A percentile compares a stretch with the other conserved stretches of the same genome.
Evolutionary conservation across 768 basidiomycete genomes (phyloP).

Genomic region (Tulasnella sp.): DNA sequence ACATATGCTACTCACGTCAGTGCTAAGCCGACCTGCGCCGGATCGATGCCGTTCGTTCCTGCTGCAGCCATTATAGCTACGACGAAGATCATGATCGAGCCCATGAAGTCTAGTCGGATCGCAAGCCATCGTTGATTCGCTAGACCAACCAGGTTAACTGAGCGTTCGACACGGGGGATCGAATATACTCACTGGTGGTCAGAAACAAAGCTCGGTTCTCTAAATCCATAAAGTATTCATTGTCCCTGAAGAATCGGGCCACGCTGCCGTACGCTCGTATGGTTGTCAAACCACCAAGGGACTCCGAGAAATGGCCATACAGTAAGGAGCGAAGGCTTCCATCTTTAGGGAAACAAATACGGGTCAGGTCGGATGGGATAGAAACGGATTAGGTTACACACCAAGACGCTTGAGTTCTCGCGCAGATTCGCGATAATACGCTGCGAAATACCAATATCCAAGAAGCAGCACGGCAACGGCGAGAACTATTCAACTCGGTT

Average conservation of each 20-base stretch:
- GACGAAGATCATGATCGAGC: slow-evolving; percentile 48
- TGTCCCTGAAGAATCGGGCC: slow-evolving; percentile 50
- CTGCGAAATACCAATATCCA: slow-evolving; percentile 56
- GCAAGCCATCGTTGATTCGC: slow-evolving; percentile 47
- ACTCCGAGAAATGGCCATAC: slow-evolving; percentile 71
- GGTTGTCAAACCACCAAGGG: slow-evolving; percentile 57
- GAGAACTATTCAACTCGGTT: slow-evolving; percentile 33
- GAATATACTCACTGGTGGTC: slow-evolving; percentile 33
- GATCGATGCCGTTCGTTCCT: slow-evolving; percentile 44
- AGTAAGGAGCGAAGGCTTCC: slow-evolving; percentile 62
- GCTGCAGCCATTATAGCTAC: slow-evolving; percentile 57
- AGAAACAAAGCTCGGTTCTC: slow-evolving; percentile 63
- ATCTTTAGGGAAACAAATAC: slow-evolving; percentile 32
- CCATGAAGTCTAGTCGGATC: slow-evolving; percentile 59
- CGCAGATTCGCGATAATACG: slow-evolving; percentile 39
- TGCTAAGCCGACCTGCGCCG: slow-evolving; percentile 62
- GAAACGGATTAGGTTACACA: background rate
- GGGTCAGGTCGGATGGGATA: too few species aligned
- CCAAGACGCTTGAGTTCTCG: slow-evolving; percentile 19
- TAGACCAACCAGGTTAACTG: background rate
- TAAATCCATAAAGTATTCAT: slow-evolving; percentile 56
- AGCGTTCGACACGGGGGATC: background rate
- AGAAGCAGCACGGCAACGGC: slow-evolving; percentile 42
- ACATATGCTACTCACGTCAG: slow-evolving; percentile 49
- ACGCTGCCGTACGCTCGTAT: slow-evolving; percentile 64